Percentiles rank a stretch among this genome's conserved stretches.
Conservation (phyloP, 176 grass and related monocot genomes). For the Leersia perrieri region DNA sequence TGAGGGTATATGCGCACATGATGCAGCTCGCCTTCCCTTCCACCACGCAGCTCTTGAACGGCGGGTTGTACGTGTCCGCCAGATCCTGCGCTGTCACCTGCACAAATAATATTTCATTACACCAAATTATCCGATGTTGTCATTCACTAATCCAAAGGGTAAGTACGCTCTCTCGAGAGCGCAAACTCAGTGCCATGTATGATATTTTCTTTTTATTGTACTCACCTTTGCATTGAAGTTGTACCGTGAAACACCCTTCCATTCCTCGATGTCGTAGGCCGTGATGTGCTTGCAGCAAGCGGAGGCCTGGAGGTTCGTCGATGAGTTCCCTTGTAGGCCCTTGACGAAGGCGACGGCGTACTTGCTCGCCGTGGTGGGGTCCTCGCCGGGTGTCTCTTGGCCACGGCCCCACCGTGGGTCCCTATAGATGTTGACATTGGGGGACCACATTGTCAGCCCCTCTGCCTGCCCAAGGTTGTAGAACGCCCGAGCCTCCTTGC, state of each 20-base stretch:
- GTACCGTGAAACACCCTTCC: conserved; percentile 45
- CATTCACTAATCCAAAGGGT: too few relatives aligned
- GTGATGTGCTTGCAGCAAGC: conserved; percentile 85
- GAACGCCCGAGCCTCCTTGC: conserved; percentile 33
- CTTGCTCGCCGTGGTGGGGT: too few relatives aligned
- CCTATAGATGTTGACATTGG: conserved; percentile 63
- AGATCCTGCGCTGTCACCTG: conserved; percentile 56
- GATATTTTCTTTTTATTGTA: too few relatives aligned
- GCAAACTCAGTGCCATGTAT: too few relatives aligned
- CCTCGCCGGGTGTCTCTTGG: too few relatives aligned
- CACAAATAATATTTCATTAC: too few relatives aligned
- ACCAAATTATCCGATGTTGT: too few relatives aligned
- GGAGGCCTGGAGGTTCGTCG: conserved; percentile 39
- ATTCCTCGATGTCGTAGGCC: conserved; percentile 69
- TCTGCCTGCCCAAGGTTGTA: conserved; percentile 52
- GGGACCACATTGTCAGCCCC: conserved; percentile 67
- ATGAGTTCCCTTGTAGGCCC: conserved; percentile 46
- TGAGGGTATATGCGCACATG: conserved; percentile 69
- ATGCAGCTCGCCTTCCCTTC: conserved; percentile 57
- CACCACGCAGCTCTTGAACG: conserved; percentile 64
- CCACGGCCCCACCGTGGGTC: conserved; percentile 69
- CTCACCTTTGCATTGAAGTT: conserved; percentile 53
- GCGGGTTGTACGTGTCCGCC: conserved; percentile 71
- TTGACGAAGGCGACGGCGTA: too few relatives aligned
- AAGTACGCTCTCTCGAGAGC: too few relatives aligned